A percentile compares a stretch with the other conserved stretches of the same genome.
Conservation (phyloP, 2,329 filamentous ascomycete species). For the Ophiocordyceps camponoti-saundersi region DNA sequence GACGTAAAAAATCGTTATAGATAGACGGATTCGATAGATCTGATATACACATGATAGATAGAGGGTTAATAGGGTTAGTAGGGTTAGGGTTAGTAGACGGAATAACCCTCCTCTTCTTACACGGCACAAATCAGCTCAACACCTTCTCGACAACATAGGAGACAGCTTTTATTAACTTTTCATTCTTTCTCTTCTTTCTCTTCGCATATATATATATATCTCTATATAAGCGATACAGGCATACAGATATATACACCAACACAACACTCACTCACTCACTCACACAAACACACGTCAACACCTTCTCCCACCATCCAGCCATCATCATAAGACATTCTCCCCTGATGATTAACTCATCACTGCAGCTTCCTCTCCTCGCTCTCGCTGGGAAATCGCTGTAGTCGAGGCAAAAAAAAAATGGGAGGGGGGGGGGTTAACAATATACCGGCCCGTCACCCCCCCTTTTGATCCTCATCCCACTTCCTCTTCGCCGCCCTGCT, state of each 20-base stretch:
- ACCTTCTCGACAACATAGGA: neutral
- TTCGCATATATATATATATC: too few relatives aligned
- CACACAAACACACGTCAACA: neutral
- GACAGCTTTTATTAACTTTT: neutral
- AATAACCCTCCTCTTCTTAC: too few relatives aligned
- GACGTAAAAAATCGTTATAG: too few relatives aligned
- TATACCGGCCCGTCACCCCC: constrained; percentile 19
- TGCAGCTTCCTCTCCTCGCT: too few relatives aligned
- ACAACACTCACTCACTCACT: neutral
- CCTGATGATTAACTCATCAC: neutral
- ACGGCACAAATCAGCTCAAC: neutral
- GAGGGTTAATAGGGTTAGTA: too few relatives aligned
- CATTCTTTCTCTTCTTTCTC: too few relatives aligned
- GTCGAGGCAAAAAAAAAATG: too few relatives aligned
- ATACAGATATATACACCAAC: neutral
- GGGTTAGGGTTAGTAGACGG: too few relatives aligned
- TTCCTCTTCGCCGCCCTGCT: constrained; percentile 38
- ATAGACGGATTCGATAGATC: neutral
- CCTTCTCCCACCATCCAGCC: too few relatives aligned
- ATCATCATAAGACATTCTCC: too few relatives aligned
- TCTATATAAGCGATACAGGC: neutral
- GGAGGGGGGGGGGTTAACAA: too few relatives aligned
- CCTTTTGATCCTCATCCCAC: constrained; percentile 19
- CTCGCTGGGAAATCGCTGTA: too few relatives aligned
- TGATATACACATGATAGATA: neutral